Conservation (phyloP, 2,329 filamentous ascomycete species). For the Pseudocercospora vitis region DNA sequence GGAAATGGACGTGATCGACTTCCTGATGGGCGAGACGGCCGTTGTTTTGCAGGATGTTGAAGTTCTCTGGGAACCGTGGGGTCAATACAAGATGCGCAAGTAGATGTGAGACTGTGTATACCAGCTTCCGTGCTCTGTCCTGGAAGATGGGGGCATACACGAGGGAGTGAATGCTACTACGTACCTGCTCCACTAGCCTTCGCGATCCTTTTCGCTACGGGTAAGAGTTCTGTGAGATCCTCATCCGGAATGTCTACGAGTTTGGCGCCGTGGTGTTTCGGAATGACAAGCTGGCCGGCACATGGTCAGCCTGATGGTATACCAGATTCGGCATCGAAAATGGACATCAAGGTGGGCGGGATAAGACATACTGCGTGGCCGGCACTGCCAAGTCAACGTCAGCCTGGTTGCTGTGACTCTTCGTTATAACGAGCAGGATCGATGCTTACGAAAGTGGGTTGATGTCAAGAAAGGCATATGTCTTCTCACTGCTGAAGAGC, state of each 20-base stretch:
- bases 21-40: conserved; percentile 86
- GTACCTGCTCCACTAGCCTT: conserved; percentile 64
- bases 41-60: conserved; percentile 97
- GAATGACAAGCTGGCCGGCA: conserved; percentile 76
- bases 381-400: conserved; percentile 41
- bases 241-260: conserved; percentile 92
- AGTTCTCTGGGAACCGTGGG: conserved; percentile 55
- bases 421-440: neutral
- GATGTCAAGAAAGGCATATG: conserved; percentile 94
- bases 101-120: too few species aligned
- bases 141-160: too few species aligned
- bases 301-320: neutral
- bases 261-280: conserved; percentile 91
- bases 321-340: neutral
- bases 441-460: conserved; percentile 61
- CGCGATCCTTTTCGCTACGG: conserved; percentile 82
- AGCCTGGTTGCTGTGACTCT: conserved; percentile 4
- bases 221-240: conserved; percentile 76
- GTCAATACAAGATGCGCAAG: neutral
- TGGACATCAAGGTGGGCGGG: conserved; percentile 19
- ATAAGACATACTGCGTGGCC: conserved; percentile 74
- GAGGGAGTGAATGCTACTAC: too few species aligned
- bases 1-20: conserved; percentile 87
- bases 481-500: conserved; percentile 91
- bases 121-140: too few species aligned